phyloP scores from a whole-genome alignment of 2,329 filamentous ascomycete genomes.

The Stachybotrys elegans region DNA sequence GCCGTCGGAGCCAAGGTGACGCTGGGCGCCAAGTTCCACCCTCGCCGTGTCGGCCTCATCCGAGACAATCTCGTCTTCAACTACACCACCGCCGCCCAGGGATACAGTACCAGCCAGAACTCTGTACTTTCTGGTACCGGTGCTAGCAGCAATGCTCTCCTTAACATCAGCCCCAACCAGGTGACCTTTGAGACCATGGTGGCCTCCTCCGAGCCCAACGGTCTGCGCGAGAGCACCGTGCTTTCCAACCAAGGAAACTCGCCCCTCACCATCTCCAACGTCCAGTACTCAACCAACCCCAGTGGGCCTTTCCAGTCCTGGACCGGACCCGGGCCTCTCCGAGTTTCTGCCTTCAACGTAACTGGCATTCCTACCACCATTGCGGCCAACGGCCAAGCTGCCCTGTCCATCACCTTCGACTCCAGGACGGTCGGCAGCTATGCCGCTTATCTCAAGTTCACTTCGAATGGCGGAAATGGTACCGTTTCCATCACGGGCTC shows the following conservation, averaged over 20 bases:
- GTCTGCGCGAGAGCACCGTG: constrained; percentile 36
- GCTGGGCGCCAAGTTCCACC: constrained; percentile 16
- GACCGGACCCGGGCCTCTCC: constrained; percentile 27
- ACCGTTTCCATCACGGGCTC: constrained; percentile 43
- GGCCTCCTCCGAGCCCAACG: constrained; percentile 31
- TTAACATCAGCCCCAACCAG: constrained; percentile 41
- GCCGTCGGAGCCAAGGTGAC: constrained; percentile 35
- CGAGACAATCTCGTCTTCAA: constrained; percentile 42
- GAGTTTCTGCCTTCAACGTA: constrained; percentile 44
- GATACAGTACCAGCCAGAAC: constrained; percentile 41
- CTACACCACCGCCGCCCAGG: constrained; percentile 39
- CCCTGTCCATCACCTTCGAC: constrained; percentile 42
- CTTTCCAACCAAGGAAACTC: constrained; percentile 46
- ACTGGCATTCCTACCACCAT: constrained; percentile 39
- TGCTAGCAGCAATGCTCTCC: constrained; percentile 37
- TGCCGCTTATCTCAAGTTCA: constrained; percentile 41
- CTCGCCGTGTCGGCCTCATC: constrained; percentile 39
- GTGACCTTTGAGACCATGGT: constrained; percentile 47
- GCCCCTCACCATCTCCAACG: constrained; percentile 34
- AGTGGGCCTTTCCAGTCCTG: constrained; percentile 39
- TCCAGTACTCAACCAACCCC: constrained; percentile 38
- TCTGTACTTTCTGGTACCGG: constrained; percentile 45
- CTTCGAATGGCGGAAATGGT: constrained; percentile 43
- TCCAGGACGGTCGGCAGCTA: constrained; percentile 41
- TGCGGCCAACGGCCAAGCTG: constrained; percentile 28